phyloP scores from a whole-genome alignment of 2,329 filamentous ascomycete genomes.

The Furcasterigmium sp. region DNA sequence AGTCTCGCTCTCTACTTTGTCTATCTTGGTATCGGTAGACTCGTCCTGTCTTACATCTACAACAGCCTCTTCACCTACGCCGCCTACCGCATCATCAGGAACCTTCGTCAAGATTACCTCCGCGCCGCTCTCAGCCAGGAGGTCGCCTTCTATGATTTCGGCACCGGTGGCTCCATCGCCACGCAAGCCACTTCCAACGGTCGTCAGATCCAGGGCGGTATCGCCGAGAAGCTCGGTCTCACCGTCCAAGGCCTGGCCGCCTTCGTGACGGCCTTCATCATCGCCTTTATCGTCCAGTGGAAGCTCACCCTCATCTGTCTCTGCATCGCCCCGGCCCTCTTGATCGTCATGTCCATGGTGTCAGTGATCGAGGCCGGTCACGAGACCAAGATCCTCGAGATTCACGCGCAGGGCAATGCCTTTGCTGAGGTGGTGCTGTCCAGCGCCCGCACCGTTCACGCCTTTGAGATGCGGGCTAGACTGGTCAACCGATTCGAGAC shows the following conservation, averaged over 20 bases:
- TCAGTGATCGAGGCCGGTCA: conserved; percentile 20
- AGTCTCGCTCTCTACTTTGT: conserved; percentile 45
- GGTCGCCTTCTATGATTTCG: conserved; percentile 42
- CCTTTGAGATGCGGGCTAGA: conserved; percentile 33
- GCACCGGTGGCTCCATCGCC: conserved; percentile 33
- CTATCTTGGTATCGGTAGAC: conserved; percentile 51
- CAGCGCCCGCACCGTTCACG: conserved; percentile 34
- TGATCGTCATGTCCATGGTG: conserved; percentile 23
- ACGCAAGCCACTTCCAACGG: conserved; percentile 38
- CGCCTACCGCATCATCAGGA: conserved; percentile 44
- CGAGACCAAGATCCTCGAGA: conserved; percentile 28
- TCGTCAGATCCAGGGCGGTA: conserved; percentile 34
- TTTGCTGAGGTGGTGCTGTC: conserved; percentile 30
- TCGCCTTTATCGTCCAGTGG: conserved; percentile 35
- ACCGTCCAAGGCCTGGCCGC: conserved; percentile 31
- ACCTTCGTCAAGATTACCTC: conserved; percentile 42
- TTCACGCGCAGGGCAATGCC: conserved; percentile 25
- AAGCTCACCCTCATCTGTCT: conserved; percentile 35
- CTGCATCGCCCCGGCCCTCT: conserved; percentile 23
- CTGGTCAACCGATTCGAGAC: conserved; percentile 32
- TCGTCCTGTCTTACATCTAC: conserved; percentile 43
- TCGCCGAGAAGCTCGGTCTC: conserved; percentile 32
- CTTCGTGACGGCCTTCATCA: conserved; percentile 30
- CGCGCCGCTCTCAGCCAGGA: conserved; percentile 44
- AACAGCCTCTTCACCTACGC: conserved; percentile 40